phyloP scores from a whole-genome alignment of 2,329 filamentous ascomycete genomes.

The Aspergillus neotritici region DNA sequence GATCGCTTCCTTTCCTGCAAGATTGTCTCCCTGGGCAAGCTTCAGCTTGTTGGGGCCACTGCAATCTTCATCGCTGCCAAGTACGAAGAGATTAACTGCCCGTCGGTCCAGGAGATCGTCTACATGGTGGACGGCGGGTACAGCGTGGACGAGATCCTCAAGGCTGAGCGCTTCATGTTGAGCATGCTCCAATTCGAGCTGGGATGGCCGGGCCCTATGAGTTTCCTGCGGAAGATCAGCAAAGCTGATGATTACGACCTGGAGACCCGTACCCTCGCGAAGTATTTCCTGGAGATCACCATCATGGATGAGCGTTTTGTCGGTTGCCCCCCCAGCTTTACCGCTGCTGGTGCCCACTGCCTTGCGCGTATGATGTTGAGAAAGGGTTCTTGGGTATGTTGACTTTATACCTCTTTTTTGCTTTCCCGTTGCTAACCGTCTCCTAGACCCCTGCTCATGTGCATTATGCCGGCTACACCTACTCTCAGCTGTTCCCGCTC shows the following conservation, averaged over 20 bases:
- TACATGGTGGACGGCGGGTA: constrained; percentile 98
- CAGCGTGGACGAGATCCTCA: constrained; percentile 83
- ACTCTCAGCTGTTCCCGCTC: constrained; percentile 71
- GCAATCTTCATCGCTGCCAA: constrained; percentile 95
- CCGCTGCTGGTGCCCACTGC: constrained; percentile 88
- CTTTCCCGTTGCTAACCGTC: constrained; percentile 14
- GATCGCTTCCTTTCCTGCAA: constrained; percentile 94
- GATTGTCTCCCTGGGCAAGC: constrained; percentile 87
- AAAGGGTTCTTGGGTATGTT: constrained; percentile 87
- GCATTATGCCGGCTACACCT: constrained; percentile 91
- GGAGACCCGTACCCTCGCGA: constrained; percentile 89
- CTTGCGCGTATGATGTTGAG: constrained; percentile 79
- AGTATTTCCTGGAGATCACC: constrained; percentile 95
- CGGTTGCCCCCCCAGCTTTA: constrained; percentile 79
- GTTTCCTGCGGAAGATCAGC: constrained; percentile 92
- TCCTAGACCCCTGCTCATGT: constrained; percentile 73
- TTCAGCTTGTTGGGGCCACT: constrained; percentile 93
- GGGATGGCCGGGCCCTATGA: constrained; percentile 98
- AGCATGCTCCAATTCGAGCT: constrained; percentile 94
- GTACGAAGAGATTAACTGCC: constrained; percentile 98
- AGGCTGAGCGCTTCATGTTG: constrained; percentile 97
- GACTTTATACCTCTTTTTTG: constrained; percentile 1
- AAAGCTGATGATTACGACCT: constrained; percentile 97
- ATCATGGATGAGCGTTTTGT: constrained; percentile 99
- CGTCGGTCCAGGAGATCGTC: constrained; percentile 88